phyloP scores from a whole-genome alignment of 352 stramenopile genomes.

The Phytophthora cactorum region DNA sequence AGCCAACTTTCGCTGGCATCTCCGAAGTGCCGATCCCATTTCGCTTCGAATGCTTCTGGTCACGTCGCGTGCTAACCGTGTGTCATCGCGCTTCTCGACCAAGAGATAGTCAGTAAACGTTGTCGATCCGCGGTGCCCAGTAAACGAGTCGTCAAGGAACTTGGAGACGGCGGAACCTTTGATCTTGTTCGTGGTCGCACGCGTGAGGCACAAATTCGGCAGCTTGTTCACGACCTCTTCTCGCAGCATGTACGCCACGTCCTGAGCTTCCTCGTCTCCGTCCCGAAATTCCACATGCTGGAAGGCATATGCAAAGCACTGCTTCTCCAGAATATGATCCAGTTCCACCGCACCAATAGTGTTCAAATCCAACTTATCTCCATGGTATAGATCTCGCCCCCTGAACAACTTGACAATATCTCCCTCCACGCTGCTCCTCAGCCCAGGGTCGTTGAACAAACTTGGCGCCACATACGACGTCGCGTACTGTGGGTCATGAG shows the following conservation, averaged over 20 bases:
- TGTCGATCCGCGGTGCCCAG: conserved; percentile 31
- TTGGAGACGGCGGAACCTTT: conserved; percentile 46
- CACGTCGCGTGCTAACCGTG: conserved; percentile 29
- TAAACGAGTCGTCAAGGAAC: conserved; percentile 51
- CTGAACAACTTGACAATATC: conserved; percentile 34
- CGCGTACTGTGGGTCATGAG: conserved; percentile 35
- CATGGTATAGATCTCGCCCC: conserved; percentile 46
- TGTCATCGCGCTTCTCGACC: conserved; percentile 33
- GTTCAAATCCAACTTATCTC: conserved; percentile 37
- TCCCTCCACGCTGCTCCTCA: conserved; percentile 32
- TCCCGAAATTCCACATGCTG: conserved; percentile 30
- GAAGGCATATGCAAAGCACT: conserved; percentile 52
- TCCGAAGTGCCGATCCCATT: conserved; percentile 41
- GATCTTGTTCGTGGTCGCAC: conserved; percentile 49
- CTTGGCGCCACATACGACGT: conserved; percentile 35
- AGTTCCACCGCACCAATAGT: conserved; percentile 36
- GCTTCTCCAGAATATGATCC: conserved; percentile 57
- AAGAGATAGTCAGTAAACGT: conserved; percentile 44
- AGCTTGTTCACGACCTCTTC: conserved; percentile 41
- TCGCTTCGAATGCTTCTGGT: conserved; percentile 37
- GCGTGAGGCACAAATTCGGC: conserved; percentile 52
- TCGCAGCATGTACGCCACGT: conserved; percentile 30
- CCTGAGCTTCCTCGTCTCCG: conserved; percentile 22
- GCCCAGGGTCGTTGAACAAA: conserved; percentile 37
- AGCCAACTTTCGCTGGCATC: conserved; percentile 33